These are phyloP conservation scores for Penicillium italicum DNA, from an alignment of 2,329 filamentous ascomycete genomes.

Conservation along the genomic window DNA sequence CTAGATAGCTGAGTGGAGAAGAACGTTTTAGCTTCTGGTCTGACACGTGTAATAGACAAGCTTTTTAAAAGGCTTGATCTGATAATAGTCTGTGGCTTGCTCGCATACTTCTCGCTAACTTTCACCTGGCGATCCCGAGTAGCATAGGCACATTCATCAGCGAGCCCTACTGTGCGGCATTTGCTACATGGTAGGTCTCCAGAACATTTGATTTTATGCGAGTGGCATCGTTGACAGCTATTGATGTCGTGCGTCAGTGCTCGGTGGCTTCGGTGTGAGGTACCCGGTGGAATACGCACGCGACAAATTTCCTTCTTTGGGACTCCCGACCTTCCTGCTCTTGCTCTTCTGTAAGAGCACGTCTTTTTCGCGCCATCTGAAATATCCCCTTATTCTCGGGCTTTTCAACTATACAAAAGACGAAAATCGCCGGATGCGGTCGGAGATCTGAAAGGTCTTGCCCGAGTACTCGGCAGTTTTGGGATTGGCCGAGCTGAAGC, in stretches of 20 bases:
- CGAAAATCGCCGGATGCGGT: not conserved
- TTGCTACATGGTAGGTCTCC: slow-evolving; percentile 44
- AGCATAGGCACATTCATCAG: slow-evolving; percentile 41
- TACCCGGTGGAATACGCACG: slow-evolving; percentile 22
- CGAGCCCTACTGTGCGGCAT: slow-evolving; percentile 38
- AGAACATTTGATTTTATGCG: slow-evolving; percentile 49
- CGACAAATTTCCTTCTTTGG: slow-evolving; percentile 31
- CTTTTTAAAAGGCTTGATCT: not conserved
- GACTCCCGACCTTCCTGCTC: slow-evolving; percentile 12
- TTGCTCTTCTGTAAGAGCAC: slow-evolving; percentile 10
- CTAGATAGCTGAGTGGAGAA: slow-evolving; percentile 30
- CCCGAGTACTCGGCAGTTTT: not conserved
- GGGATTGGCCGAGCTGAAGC: not conserved
- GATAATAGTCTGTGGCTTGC: not conserved
- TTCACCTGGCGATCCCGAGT: slow-evolving; percentile 44
- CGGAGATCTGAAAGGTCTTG: not conserved
- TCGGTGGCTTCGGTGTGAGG: not conserved
- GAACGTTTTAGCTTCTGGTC: slow-evolving; percentile 1
- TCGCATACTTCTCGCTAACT: slow-evolving; percentile 35
- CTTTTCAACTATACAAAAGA: not conserved
- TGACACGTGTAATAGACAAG: not conserved
- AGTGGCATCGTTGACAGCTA: slow-evolving; percentile 45
- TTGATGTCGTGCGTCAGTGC: not conserved
- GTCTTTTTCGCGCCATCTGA: slow-evolving; percentile 19
- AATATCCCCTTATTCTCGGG: not conserved